phyloP scores from a whole-genome alignment of 192 early-diverging fungal species.

The Funneliformis mosseae region DNA sequence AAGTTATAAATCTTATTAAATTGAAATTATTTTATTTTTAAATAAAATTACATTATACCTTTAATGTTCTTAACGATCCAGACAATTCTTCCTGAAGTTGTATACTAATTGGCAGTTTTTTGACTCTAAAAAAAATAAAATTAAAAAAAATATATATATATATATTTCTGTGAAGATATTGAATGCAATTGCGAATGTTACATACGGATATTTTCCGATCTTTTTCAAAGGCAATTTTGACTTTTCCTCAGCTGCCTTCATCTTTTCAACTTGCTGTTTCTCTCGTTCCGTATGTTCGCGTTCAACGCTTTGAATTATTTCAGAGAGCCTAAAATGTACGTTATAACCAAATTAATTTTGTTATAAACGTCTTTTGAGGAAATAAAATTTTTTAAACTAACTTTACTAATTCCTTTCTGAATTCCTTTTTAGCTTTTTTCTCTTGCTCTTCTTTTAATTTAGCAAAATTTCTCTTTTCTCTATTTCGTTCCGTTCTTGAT shows the following conservation, averaged over 20 bases:
- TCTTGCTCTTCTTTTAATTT: constrained; percentile 18
- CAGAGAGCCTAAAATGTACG: constrained; percentile 45
- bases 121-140: constrained; percentile 22
- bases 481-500: constrained; percentile 35
- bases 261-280: constrained; percentile 35
- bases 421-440: constrained; percentile 34
- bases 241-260: constrained; percentile 38
- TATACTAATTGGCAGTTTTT: constrained; percentile 42
- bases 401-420: constrained; percentile 17
- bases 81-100: constrained; percentile 36
- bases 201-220: constrained; percentile 46
- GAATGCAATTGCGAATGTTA: constrained; percentile 33
- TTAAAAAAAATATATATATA: neutral
- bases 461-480: constrained; percentile 31
- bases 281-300: constrained; percentile 42
- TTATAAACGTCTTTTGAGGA: neutral
- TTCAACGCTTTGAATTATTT: constrained; percentile 53
- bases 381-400: neutral
- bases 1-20: neutral
- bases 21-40: neutral
- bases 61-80: neutral
- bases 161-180: constrained; percentile 6
- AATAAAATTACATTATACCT: constrained; percentile 16
- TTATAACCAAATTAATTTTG: constrained; percentile 21
- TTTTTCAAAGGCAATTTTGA: constrained; percentile 45